Evolutionary conservation across 192 early-diverging fungal genomes (phyloP), one percentile per base, ranked within the genome.

Genomic region (Coemansia sp.): DNA sequence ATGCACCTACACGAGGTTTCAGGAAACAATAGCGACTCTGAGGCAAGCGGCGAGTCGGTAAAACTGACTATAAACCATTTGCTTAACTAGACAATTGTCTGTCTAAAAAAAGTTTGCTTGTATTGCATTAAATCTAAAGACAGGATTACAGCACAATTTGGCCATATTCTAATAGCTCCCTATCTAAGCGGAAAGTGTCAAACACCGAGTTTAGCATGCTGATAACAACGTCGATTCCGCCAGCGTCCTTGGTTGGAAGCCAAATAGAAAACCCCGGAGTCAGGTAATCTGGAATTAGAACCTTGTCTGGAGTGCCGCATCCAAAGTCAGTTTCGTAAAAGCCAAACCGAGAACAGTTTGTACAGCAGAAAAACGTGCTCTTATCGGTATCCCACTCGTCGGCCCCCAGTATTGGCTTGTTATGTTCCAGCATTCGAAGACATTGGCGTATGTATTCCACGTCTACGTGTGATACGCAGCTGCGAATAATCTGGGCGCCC

Each of bases 41-140:
- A 58, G 8, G 7, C 21, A 5, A 22, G 18, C 34, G 32, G 37
- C 14, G 62, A 59, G 10, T 56, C 63, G 10, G 54, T 53, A 34
- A 76, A 76, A 34, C 53, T 69, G 10, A 54, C 53, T 9, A 76
- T 76, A 14, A 70, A 62, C 3, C 61, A 70, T 58, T 19, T 76
- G 15, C 54, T 76, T 19, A 76, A 76, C 44, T 76, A 76, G 38
- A 21, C 12, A 7, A 8, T 39, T 17, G 17, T 12, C 7, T 9
- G 9, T 29, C 7, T 50, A 21, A 60, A 60, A 34, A 27, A 6
- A 33, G 34, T 3, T 21, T 18, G 19, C 26, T 48, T 27, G 15
- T 27, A 14, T 18, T 46, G 10, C 3, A 53, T 35, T 39, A n/a
- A 22, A 41, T 53, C 39, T 24, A 37, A 53, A 15, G 29, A 17